Base-by-base conservation (phyloP, 202 grass and related monocot species). In the Zoysia matrella region DNA sequence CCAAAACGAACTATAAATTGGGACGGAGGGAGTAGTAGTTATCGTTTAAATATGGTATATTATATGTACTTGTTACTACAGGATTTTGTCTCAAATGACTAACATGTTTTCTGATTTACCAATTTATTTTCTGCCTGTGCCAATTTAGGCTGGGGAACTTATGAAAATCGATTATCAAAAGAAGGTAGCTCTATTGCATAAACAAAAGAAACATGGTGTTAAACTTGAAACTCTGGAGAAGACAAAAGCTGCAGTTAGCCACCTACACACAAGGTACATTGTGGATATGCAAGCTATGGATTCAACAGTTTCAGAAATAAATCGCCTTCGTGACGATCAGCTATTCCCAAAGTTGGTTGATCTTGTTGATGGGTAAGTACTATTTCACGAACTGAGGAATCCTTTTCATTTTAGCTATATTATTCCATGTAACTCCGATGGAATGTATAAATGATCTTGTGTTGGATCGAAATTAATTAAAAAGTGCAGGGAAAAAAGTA, bases 231-330 rank as follows among this genome's bases (percentile, higher is more conserved):
- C 87, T 60, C 61, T 95, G 63, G 95, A 91, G 83, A 95, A 90
- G 82, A 93, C 88, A 70, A 91, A 98, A 70, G 84, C 92, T 63
- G 86, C 89, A 51, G 95, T 95, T 70, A 93, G 90, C 65, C 89
- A 98, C 85, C 86, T 98, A 83, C 92, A 98, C 70, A 93, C 90
- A 65, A 93, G 95, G 92, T 98, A 95, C 80, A 93, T 95, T 48
- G 95, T 98, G 52, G 90, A 95, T 76, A 95, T 94, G 86, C 90
- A 95, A 77, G 91, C 95, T 8, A 91, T 98, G 95, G 92, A 98
- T 80, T 91, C 92, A 77, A 98, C 90, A 46, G 88, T 98, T 83
- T 93, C 95, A 42, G 92, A 95, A 93, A 93, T 98, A 86, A 98
- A 89, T 8, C 80, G 73, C 22, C 85, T 98, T 57, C 87, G 89